These are phyloP conservation scores for Acmispon strigosus DNA, from an alignment of 306 rosid genomes.

Conservation along the genomic window DNA sequence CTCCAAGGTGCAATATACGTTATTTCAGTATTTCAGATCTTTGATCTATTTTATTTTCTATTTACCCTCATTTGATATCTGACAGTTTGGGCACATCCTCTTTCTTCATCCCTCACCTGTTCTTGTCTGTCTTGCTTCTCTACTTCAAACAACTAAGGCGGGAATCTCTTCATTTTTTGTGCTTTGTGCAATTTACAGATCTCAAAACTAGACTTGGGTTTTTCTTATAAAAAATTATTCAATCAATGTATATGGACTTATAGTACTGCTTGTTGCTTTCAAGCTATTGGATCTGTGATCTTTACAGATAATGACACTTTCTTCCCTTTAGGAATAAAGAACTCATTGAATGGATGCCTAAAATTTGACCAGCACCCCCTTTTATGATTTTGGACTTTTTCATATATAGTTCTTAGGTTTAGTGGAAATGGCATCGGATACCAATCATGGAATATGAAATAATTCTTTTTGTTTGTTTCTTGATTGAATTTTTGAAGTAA, in stretches of 20 bases:
- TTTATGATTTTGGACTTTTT: too few species aligned
- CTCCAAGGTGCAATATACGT: constrained; percentile 64
- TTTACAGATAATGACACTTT: neutral
- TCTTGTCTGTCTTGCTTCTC: neutral
- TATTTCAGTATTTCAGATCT: constrained; percentile 11
- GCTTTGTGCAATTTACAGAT: neutral
- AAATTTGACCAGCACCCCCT: neutral
- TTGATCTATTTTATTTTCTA: neutral
- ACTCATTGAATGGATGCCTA: neutral
- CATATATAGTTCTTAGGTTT: too few species aligned
- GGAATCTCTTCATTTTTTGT: neutral
- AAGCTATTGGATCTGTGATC: neutral
- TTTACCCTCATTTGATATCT: neutral
- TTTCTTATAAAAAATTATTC: neutral
- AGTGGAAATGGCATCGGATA: too few species aligned
- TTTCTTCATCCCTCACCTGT: neutral
- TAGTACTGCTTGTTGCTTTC: neutral
- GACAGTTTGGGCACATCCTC: neutral
- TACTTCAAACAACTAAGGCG: neutral
- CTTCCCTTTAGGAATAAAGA: neutral
- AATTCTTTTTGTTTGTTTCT: too few species aligned
- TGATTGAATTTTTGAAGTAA: too few species aligned
- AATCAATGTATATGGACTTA: neutral
- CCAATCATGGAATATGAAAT: too few species aligned
- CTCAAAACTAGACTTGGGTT: neutral